phyloP scores from a whole-genome alignment of 225 moss, liverwort and hornwort species.

The Straminergon stramineum region DNA sequence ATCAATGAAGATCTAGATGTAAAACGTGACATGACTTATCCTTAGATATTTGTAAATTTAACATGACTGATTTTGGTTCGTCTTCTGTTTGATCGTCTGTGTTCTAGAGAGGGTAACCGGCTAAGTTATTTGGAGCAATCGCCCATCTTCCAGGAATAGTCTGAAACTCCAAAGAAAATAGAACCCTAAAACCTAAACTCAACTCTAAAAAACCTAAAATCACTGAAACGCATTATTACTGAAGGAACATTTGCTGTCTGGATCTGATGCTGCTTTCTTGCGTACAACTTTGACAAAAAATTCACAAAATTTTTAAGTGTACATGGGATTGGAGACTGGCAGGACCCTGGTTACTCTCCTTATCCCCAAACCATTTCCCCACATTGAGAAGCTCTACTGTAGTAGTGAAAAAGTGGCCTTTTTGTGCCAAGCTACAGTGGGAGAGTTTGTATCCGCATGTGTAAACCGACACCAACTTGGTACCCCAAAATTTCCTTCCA shows the following conservation, averaged over 20 bases:
- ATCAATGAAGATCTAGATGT: slow-evolving; percentile 4
- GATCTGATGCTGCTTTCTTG: neutral
- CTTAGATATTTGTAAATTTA: slow-evolving; percentile 7
- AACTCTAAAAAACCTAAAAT: neutral
- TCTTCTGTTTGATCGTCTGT: neutral
- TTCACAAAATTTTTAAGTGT: too few species aligned
- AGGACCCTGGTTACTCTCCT: neutral
- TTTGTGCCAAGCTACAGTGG: neutral
- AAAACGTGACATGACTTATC: neutral
- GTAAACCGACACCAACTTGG: neutral
- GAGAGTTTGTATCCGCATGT: neutral
- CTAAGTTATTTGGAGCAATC: neutral
- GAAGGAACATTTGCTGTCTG: neutral
- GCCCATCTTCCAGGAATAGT: neutral
- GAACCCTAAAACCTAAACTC: neutral
- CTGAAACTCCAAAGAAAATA: neutral
- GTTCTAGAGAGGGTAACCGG: neutral
- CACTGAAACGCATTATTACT: neutral
- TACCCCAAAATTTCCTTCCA: neutral
- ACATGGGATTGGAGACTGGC: neutral
- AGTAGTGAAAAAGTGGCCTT: too few species aligned
- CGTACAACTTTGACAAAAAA: neutral
- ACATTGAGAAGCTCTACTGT: neutral
- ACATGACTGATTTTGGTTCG: neutral
- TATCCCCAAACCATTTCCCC: neutral